Evolutionary conservation across 805 yeast species (phyloP).

Genomic region (Naumovozyma dairenensis): DNA sequence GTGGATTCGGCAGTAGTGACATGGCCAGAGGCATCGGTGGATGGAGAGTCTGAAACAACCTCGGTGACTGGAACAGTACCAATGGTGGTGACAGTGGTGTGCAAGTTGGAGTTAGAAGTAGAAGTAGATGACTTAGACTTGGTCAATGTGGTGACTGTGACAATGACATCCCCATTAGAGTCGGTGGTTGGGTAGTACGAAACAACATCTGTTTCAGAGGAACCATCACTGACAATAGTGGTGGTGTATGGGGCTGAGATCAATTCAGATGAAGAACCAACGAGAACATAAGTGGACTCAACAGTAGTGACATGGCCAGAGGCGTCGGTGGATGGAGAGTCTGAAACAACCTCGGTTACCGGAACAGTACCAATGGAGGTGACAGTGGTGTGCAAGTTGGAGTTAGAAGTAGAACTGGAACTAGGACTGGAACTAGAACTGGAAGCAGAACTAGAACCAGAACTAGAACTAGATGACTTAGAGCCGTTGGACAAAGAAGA

Average conservation of each 20-base stretch:
- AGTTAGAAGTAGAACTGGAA: too few species aligned
- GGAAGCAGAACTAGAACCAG: too few species aligned
- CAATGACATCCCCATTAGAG: too few species aligned
- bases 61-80: slow-evolving; percentile 1
- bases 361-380: neutral
- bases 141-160: too few species aligned
- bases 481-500: neutral
- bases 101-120: neutral
- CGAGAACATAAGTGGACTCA: neutral
- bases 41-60: too few species aligned
- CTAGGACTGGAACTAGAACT: too few species aligned
- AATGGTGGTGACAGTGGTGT: neutral
- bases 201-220: neutral
- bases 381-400: too few species aligned
- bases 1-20: too few species aligned
- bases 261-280: neutral
- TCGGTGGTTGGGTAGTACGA: neutral
- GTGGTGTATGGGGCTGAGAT: neutral
- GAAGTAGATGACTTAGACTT: neutral
- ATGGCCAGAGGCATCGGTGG: too few species aligned
- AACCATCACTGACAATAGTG: neutral
- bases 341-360: too few species aligned
- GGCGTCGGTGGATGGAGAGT: neutral
- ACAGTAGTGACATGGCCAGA: neutral
- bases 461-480: too few species aligned